These are phyloP conservation scores for Aspergillus pseudoterreus DNA, from an alignment of 2,329 filamentous ascomycete genomes.

Conservation along the genomic window DNA sequence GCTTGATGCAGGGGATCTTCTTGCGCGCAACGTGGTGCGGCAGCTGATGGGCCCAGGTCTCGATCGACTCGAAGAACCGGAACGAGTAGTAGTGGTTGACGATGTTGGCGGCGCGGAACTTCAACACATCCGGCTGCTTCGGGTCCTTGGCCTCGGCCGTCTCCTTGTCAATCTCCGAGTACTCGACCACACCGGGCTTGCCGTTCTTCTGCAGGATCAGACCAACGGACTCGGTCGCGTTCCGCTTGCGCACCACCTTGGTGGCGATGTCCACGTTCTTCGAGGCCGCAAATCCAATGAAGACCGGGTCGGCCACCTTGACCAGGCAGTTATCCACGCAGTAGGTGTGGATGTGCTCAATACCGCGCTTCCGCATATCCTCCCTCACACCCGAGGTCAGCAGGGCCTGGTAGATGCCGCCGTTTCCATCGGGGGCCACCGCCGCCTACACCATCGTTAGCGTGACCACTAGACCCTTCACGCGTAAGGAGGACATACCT, in stretches of 20 bases:
- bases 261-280: constrained; percentile 93
- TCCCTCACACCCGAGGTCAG: constrained; percentile 73
- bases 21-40: constrained; percentile 96
- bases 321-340: constrained; percentile 99
- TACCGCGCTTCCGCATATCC: constrained; percentile 84
- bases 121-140: constrained; percentile 75
- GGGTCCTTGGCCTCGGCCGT: constrained; percentile 87
- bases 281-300: constrained; percentile 87
- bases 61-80: constrained; percentile 85
- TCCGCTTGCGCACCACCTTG: constrained; percentile 98
- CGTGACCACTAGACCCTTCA: neutral
- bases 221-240: constrained; percentile 92
- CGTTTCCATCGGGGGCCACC: constrained; percentile 95
- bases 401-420: constrained; percentile 91
- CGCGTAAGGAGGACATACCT: constrained; percentile 45
- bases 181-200: constrained; percentile 95
- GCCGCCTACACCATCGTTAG: constrained; percentile 55
- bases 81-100: constrained; percentile 99
- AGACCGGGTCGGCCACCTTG: constrained; percentile 93
- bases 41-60: constrained; percentile 77
- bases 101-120: constrained; percentile 97
- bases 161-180: constrained; percentile 88
- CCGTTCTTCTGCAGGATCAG: constrained; percentile 93
- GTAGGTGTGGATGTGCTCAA: constrained; percentile 95
- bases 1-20: constrained; percentile 89